phyloP scores from a whole-genome alignment of 225 moss, liverwort and hornwort species.

The Bryoerythrophyllum caledonicum region DNA sequence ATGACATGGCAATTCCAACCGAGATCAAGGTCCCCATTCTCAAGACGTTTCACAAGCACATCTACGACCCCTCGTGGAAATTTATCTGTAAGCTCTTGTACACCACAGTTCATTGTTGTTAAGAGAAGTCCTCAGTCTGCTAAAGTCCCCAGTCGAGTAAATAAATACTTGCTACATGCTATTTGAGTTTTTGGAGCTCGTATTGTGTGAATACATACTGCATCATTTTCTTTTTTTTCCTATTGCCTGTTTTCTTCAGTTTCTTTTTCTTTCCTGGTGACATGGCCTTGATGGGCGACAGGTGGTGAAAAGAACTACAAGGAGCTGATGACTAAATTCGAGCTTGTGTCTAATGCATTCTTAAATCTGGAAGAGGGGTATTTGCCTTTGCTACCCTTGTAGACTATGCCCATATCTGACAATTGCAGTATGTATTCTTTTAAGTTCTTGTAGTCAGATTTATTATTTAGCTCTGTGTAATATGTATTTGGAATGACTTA shows the following conservation, averaged over 20 bases:
- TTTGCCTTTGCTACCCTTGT: constrained; percentile 12
- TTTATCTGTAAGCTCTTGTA: constrained; percentile 65
- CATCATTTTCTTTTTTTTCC: background rate
- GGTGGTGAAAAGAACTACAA: constrained; percentile 94
- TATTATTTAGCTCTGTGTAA: background rate
- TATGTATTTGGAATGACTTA: background rate
- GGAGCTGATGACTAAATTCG: constrained; percentile 90
- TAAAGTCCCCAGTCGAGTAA: background rate
- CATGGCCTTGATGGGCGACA: constrained; percentile 33
- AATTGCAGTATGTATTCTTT: background rate
- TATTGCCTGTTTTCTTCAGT: background rate
- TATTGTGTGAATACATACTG: background rate
- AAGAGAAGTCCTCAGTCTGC: background rate
- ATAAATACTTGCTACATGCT: background rate
- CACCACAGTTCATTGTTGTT: background rate
- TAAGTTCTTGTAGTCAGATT: background rate
- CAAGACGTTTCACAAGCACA: constrained; percentile 69
- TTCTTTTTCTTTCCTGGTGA: background rate
- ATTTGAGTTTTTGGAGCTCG: background rate
- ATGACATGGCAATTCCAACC: constrained; percentile 85
- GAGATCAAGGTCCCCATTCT: constrained; percentile 92
- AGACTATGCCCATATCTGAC: background rate
- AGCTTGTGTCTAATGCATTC: constrained; percentile 80
- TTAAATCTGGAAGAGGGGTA: constrained; percentile 81
- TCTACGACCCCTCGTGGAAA: constrained; percentile 81